Conservation (phyloP, 148 eudicot genomes). For the Polygonum aviculare region DNA sequence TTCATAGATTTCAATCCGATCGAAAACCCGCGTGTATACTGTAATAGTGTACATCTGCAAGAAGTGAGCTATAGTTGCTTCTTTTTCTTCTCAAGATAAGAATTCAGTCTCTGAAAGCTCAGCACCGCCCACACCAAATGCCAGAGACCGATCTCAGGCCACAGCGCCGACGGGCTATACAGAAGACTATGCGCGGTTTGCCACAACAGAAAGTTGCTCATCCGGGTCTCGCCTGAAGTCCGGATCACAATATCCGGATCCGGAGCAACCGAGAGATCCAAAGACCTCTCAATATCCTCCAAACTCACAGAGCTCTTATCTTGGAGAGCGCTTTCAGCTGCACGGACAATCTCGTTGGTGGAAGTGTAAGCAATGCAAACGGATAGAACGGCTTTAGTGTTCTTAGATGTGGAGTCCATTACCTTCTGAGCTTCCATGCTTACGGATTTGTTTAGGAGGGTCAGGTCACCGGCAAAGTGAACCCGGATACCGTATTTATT, state of each 20-base stretch:
- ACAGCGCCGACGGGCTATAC: constrained; percentile 49
- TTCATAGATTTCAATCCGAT: no score
- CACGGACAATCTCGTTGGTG: constrained; percentile 59
- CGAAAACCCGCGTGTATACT: no score
- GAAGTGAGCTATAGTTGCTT: constrained; percentile 16
- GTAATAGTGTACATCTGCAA: no score
- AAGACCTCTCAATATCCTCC: constrained; percentile 42
- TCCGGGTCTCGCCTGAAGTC: constrained; percentile 65
- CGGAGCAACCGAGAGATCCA: constrained; percentile 44
- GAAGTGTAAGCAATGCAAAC: constrained; percentile 69
- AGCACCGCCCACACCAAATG: constrained; percentile 56
- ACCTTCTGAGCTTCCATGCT: constrained; percentile 26
- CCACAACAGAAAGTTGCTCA: constrained; percentile 74
- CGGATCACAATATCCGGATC: constrained; percentile 58
- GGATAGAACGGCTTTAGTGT: constrained; percentile 23
- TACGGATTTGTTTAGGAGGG: constrained; percentile 21
- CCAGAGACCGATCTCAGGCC: constrained; percentile 63
- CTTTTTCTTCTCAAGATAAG: constrained; percentile 29
- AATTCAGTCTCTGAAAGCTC: constrained; percentile 34
- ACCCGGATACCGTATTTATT: constrained; percentile 53
- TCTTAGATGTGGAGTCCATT: constrained; percentile 25
- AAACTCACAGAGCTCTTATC: constrained; percentile 28
- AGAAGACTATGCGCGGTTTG: constrained; percentile 44
- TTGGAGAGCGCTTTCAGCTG: constrained; percentile 44
- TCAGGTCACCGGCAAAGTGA: constrained; percentile 27